Conservation (phyloP, 73 alveolate genomes). For the Symbiodinium natans region DNA sequence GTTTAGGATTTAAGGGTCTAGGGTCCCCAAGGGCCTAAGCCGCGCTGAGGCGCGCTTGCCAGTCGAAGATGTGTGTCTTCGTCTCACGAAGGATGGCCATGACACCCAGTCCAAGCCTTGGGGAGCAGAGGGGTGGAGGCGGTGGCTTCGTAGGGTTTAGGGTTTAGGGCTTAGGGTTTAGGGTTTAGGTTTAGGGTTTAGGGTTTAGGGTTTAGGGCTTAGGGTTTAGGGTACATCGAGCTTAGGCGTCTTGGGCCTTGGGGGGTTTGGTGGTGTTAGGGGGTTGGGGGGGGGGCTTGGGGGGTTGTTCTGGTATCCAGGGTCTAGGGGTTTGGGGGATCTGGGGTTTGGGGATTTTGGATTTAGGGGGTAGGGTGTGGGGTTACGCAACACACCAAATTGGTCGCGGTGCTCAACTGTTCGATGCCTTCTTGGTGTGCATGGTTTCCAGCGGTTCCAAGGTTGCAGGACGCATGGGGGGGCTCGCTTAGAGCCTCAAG, state of each 20-base stretch:
- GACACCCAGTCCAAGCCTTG: slow-evolving; percentile 57
- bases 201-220: neutral
- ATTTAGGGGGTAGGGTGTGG: too few species aligned
- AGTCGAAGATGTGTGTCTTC: slow-evolving; percentile 29
- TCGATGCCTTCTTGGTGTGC: too few species aligned
- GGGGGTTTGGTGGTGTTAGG: neutral
- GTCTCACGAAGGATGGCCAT: slow-evolving; percentile 67
- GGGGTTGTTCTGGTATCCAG: too few species aligned
- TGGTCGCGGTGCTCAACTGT: too few species aligned
- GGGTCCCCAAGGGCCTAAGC: too few species aligned
- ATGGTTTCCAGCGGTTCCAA: too few species aligned
- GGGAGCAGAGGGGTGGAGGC: neutral
- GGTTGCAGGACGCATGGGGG: too few species aligned
- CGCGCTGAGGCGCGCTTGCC: slow-evolving; percentile 14
- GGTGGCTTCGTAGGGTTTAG: neutral
- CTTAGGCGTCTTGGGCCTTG: neutral
- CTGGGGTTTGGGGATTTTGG: too few species aligned
- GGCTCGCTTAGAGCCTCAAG: too few species aligned
- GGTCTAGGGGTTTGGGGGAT: too few species aligned
- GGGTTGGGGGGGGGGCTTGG: neutral
- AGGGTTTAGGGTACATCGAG: neutral
- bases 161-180: neutral
- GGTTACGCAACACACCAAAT: too few species aligned
- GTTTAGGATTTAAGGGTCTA: too few species aligned
- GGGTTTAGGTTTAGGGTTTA: neutral